These are phyloP conservation scores for Diospyros lotus DNA, from an alignment of 148 eudicot genomes.

Conservation along the genomic window DNA sequence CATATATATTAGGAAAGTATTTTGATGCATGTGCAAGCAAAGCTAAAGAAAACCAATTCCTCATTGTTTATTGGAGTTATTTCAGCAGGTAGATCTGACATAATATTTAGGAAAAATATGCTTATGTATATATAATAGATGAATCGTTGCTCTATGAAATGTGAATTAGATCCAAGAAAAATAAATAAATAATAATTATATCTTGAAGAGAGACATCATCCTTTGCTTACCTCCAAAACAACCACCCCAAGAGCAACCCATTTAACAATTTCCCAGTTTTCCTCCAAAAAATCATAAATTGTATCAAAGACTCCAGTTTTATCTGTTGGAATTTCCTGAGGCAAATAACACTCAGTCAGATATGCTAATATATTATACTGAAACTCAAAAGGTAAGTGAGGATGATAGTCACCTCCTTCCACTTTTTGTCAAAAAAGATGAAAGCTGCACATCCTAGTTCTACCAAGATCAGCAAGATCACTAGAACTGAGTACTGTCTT, in stretches of 20 bases:
- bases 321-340: conserved; percentile 76
- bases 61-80: not conserved
- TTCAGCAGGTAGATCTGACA: conserved; percentile 1
- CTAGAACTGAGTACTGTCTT: conserved; percentile 64
- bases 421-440: conserved; percentile 71
- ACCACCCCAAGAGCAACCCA: conserved; percentile 95
- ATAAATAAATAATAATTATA: not conserved
- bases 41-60: too few species aligned
- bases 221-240: conserved; percentile 60
- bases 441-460: conserved; percentile 85
- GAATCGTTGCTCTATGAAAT: not conserved
- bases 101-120: not conserved
- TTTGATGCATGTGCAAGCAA: too few species aligned
- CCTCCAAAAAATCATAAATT: conserved; percentile 66
- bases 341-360: conserved; percentile 6
- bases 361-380: conserved; percentile 2
- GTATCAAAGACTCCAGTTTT: conserved; percentile 71
- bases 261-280: conserved; percentile 67
- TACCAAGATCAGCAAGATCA: conserved; percentile 70
- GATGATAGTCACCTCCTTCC: conserved; percentile 62
- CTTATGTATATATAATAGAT: not conserved
- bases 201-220: not conserved
- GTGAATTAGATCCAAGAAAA: not conserved
- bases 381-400: conserved; percentile 1
- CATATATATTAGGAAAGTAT: not conserved